Base-by-base conservation (phyloP, 352 stramenopile species). In the Globisporangium heterothallicum region DNA sequence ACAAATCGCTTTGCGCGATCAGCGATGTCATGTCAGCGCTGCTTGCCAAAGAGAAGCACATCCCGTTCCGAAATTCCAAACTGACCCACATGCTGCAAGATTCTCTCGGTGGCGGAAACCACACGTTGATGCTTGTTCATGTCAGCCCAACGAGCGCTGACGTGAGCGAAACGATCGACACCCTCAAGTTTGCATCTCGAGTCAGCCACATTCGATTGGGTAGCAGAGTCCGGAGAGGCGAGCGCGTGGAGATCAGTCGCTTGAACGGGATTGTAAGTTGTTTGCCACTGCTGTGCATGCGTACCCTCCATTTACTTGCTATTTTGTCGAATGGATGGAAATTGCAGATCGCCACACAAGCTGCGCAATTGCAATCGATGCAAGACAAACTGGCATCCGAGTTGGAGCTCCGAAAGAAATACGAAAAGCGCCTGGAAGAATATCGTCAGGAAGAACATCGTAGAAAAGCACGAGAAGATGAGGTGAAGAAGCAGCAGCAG, bases 11-110 rank as follows among this genome's bases (percentile, higher is more conserved):
- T 1, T 64, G 75, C 12, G 81, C 84, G 6, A 59, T 94, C 18
- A 73, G 71, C 8, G 80, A 94, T 45, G 84, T 94, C 7, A 56
- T 92, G 30, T 59, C 70, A 7, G 74, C 82, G 13, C 54, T 91
- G 29, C 54, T 82, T 27, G 73, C 76, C 1, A 88, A 87, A 59
- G 80, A 94, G 19, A 89, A 90, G 22, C 80, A 92, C 58, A 70
- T 94, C 3, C 83, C 82, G 42, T 94, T 84, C 49, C 69, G 84
- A 12, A 92, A 94, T 49, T 87, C 79, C 10, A 94, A 94, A 62
- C 72, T 94, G 21, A 94, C 84, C 18, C 78, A 92, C 53, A 53
- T 94, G 54, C 62, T 94, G 25, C 84, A 92, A 49, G 79, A 92
- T 38, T 87, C 78, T 25, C 52, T 92, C 10, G 71, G 72, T 8